Evolutionary conservation across 1,284 basidiomycete genomes (phyloP), one percentile per base, ranked within the genome.

Genomic region (Austropuccinia psidii): DNA sequence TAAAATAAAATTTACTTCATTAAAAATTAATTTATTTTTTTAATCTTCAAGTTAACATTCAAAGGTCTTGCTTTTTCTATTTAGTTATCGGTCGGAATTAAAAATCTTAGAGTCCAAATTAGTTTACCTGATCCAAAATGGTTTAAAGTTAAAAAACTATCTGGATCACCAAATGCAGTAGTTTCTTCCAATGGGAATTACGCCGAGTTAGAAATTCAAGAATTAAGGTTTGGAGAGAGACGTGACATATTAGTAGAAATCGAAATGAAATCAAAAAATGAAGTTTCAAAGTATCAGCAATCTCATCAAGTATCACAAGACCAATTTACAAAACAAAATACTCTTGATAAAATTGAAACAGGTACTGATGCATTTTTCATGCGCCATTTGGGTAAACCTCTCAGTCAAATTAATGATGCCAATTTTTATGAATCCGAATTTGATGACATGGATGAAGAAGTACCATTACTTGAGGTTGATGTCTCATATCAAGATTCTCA

Each of bases 171-270:
- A 0, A 84, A 86, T 24, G 88, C 89, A 0, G 89, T 98, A 80
- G 85, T 97, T 41, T 87, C 90, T 1, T 86, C 87, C 4, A 89
- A 91, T 75, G 95, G 95, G 29, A 88, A 91, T 78, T 89, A 97
- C 78, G 91, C 95, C 45, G 94, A 98, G 80, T 87, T 98, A 68
- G 92, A 97, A 77, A 85, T 98, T n/a, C 90, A 91, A 49, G 93
- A 96, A 81, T 83, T 97, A 78, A 85, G 91, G 68, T 93, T 90
- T 79, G 93, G 92, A 41, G 93, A 96, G 83, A 86, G 87, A 77
- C 90, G 93, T 81, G 93, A 97, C 84, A 91, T 97, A 86, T 84
- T 97, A 27, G 86, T 97, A 74, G 93, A 97, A 82, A 85, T 96
- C 57, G 93, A 97, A 82, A 85, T 94, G 72, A 89, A 92, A 79